These are phyloP conservation scores for Phytophthora boehmeriae DNA, from an alignment of 352 stramenopile species.

Conservation along the genomic window DNA sequence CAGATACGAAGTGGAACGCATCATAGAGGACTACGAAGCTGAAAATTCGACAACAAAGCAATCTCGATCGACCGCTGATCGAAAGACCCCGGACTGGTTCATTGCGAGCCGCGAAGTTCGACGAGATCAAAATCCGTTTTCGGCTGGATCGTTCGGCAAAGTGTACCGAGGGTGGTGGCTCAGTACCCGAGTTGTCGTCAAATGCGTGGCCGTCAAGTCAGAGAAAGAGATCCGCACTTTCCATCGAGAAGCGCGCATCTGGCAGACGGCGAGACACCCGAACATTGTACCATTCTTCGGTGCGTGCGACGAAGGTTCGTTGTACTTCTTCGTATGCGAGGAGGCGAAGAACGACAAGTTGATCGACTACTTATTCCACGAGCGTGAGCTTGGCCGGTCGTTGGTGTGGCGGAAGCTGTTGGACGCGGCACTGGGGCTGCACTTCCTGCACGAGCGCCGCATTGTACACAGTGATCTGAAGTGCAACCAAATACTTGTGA, in stretches of 20 bases:
- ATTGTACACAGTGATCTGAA: constrained; percentile 34
- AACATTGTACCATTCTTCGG: constrained; percentile 84
- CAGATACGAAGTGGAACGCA: not conserved
- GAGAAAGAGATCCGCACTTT: constrained; percentile 15
- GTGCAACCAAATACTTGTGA: constrained; percentile 31
- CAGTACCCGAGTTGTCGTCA: constrained; percentile 14
- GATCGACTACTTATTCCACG: constrained; percentile 3
- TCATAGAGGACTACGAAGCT: constrained; percentile 2
- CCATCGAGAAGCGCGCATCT: constrained; percentile 78
- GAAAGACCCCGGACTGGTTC: constrained; percentile 10
- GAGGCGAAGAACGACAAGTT: constrained; percentile 5
- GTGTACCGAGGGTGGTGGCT: constrained; percentile 20
- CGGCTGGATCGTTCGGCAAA: constrained; percentile 3
- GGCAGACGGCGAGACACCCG: constrained; percentile 87
- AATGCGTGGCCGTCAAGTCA: constrained; percentile 9
- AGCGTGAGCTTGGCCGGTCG: too few relatives aligned
- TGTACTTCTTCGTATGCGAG: too few relatives aligned
- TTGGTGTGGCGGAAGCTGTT: constrained; percentile 4
- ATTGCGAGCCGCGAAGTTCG: constrained; percentile 10
- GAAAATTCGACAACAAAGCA: not conserved
- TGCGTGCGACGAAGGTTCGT: too few relatives aligned
- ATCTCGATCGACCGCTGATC: not conserved
- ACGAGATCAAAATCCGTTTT: constrained; percentile 6
- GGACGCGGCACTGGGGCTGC: constrained; percentile 15
- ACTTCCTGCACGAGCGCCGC: constrained; percentile 12